Evolutionary conservation across 306 rosid genomes (phyloP).

Genomic region (Albizia julibrissin): DNA sequence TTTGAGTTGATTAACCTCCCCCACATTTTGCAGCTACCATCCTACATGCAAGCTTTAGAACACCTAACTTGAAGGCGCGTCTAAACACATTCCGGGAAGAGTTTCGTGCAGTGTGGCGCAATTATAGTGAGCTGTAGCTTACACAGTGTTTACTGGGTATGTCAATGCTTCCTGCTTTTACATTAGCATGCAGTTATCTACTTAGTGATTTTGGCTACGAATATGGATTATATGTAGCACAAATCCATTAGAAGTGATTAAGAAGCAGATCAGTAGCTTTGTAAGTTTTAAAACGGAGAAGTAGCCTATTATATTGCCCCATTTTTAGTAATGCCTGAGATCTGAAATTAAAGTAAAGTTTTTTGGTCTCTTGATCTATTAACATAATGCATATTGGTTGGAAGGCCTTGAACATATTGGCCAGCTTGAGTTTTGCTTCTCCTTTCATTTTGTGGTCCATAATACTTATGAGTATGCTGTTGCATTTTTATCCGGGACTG

Average conservation of each 20-base stretch:
- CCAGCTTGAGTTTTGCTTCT: constrained; percentile 12
- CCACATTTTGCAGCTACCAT: constrained; percentile 58
- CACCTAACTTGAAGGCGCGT: constrained; percentile 98
- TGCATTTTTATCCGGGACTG: neutral
- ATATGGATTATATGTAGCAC: neutral
- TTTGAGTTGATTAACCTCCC: constrained; percentile 22
- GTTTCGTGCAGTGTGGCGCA: constrained; percentile 99
- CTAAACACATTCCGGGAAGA: constrained; percentile 97
- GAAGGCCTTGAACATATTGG: neutral
- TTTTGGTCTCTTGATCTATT: neutral
- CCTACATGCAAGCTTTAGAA: constrained; percentile 96
- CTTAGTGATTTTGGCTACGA: neutral
- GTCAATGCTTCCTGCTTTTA: constrained; percentile 51
- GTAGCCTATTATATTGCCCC: neutral
- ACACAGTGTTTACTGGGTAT: constrained; percentile 31
- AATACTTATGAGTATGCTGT: neutral
- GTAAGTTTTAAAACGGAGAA: constrained; percentile 13
- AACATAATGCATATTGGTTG: constrained; percentile 9
- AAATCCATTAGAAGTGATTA: constrained; percentile 20
- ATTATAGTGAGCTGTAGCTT: constrained; percentile 91
- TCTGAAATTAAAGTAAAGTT: neutral
- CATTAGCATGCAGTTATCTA: constrained; percentile 9
- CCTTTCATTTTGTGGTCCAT: neutral
- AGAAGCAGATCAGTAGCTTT: constrained; percentile 17
- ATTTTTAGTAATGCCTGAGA: neutral